These are phyloP conservation scores for Davidsoniella eucalypti DNA, from an alignment of 2,329 filamentous ascomycete species.

Conservation along the genomic window DNA sequence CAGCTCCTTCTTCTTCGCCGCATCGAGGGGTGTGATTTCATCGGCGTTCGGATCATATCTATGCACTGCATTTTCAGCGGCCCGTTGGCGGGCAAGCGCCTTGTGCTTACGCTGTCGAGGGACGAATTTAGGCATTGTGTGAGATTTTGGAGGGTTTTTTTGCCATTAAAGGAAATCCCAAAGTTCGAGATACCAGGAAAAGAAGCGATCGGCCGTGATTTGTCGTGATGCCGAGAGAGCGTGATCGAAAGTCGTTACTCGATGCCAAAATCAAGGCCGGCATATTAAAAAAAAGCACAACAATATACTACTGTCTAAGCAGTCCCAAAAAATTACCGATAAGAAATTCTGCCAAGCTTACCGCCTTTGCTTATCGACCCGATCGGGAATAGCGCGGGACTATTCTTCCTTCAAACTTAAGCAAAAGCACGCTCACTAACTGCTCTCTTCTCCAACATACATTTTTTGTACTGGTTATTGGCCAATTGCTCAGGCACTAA, in stretches of 20 bases:
- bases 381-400: constrained; percentile 22
- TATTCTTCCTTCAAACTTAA: neutral
- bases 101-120: constrained; percentile 52
- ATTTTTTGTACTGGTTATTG: too few species aligned
- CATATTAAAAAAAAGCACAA: too few species aligned
- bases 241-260: too few species aligned
- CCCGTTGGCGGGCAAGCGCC: constrained; percentile 46
- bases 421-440: too few species aligned
- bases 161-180: too few species aligned
- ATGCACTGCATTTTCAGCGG: constrained; percentile 25
- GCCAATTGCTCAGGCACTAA: neutral
- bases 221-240: too few species aligned
- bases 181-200: too few species aligned
- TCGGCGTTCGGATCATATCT: constrained; percentile 21
- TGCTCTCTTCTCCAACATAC: too few species aligned
- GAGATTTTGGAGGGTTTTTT: neutral
- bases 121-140: constrained; percentile 29
- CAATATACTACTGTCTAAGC: too few species aligned
- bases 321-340: constrained; percentile 10
- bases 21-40: constrained; percentile 24
- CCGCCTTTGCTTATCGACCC: constrained; percentile 14
- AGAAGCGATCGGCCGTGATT: too few species aligned
- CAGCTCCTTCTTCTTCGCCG: constrained; percentile 24
- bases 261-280: too few species aligned
- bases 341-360: constrained; percentile 21